A percentile compares a stretch with the other conserved stretches of the same genome.
Evolutionary conservation across 345 rosid species (phyloP).

Genomic region (Populus tremula): DNA sequence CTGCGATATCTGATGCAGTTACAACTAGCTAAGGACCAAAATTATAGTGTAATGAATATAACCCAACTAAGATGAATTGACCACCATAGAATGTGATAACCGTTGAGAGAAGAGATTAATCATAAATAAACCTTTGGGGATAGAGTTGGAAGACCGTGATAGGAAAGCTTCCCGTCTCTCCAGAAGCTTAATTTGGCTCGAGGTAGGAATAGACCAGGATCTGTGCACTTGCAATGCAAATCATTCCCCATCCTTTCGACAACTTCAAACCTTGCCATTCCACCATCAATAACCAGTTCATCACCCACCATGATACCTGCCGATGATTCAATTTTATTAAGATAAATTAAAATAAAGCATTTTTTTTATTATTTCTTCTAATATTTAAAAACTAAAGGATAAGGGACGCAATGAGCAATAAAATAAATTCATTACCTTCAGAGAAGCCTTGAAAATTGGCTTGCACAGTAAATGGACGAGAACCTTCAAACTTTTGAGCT

Average conservation of each 20-base stretch:
- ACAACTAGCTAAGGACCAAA: background rate
- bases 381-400: background rate
- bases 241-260: conserved; percentile 56
- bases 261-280: conserved; percentile 72
- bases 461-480: conserved; percentile 54
- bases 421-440: conserved; percentile 42
- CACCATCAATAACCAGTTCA: conserved; percentile 65
- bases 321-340: background rate
- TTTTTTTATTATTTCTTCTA: background rate
- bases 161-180: conserved; percentile 57
- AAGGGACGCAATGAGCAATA: background rate
- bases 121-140: conserved; percentile 48
- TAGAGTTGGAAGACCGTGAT: conserved; percentile 48
- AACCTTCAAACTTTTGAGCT: conserved; percentile 43
- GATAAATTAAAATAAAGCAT: background rate
- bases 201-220: conserved; percentile 63
- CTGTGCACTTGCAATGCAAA: conserved; percentile 60
- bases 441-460: conserved; percentile 64
- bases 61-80: background rate
- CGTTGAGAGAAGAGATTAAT: background rate
- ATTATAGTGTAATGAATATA: background rate
- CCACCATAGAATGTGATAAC: background rate
- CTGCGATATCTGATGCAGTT: background rate
- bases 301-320: conserved; percentile 69
- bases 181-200: conserved; percentile 69